These are phyloP conservation scores for Salix dunnii DNA, from an alignment of 345 rosid species.

Conservation along the genomic window DNA sequence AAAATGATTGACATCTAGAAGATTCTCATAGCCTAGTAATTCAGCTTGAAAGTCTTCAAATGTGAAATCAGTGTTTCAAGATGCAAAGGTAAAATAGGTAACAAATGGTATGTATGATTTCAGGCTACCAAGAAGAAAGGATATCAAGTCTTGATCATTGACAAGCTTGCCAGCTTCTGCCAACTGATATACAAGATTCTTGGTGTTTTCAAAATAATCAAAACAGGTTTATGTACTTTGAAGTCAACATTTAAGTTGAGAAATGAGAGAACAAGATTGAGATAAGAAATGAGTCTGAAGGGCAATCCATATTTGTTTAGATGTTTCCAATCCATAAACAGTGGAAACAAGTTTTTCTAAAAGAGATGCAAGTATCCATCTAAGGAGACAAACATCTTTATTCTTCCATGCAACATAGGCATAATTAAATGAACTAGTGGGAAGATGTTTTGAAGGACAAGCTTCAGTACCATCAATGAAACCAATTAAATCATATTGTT, in stretches of 20 bases:
- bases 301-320: not conserved
- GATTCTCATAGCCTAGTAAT: too few species aligned
- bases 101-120: not conserved
- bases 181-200: too few species aligned
- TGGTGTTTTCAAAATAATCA: too few species aligned
- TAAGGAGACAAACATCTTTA: not conserved
- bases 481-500: not conserved
- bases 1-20: too few species aligned
- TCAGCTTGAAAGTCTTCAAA: too few species aligned
- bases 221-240: not conserved
- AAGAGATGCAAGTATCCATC: not conserved
- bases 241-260: not conserved
- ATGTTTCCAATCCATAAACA: not conserved
- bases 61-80: too few species aligned
- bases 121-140: too few species aligned
- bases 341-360: too few species aligned
- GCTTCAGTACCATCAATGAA: too few species aligned
- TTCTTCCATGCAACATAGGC: not conserved
- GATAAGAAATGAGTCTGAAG: too few species aligned
- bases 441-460: not conserved
- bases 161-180: too few species aligned
- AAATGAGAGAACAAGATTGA: not conserved
- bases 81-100: not conserved
- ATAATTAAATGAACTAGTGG: not conserved
- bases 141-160: too few species aligned